These are phyloP conservation scores for Asparagopsis taxiformis DNA, from an alignment of 31 red algal species.

Conservation along the genomic window DNA sequence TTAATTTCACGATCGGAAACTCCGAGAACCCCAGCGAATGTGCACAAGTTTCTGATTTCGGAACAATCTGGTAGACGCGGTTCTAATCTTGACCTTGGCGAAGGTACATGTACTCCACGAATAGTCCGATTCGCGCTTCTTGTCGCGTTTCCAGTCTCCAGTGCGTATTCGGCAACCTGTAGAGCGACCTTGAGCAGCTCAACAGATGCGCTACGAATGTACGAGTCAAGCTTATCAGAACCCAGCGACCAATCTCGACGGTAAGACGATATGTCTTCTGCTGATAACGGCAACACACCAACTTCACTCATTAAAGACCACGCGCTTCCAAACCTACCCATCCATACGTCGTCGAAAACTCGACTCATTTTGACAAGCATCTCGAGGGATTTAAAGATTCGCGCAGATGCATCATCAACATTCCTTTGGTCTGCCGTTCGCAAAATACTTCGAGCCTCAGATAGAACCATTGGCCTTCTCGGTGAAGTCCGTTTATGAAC, in stretches of 20 bases:
- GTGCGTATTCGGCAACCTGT: slow-evolving; percentile 33
- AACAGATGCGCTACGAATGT: slow-evolving; percentile 1
- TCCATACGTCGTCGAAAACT: too few relatives aligned
- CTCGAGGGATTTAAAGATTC: too few relatives aligned
- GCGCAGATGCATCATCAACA: too few relatives aligned
- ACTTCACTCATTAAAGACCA: too few relatives aligned
- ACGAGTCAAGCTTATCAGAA: slow-evolving; percentile 6
- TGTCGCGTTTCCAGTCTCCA: slow-evolving; percentile 14
- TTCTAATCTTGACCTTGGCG: neutral
- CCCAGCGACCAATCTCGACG: neutral
- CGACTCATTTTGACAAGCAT: too few relatives aligned
- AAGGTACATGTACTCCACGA: neutral
- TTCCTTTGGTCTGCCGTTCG: too few relatives aligned
- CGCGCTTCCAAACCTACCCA: too few relatives aligned
- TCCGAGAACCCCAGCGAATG: slow-evolving; percentile 26
- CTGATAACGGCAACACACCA: too few relatives aligned
- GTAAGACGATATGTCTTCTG: slow-evolving; percentile 2
- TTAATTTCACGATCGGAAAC: slow-evolving; percentile 24
- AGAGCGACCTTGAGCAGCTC: slow-evolving; percentile 33
- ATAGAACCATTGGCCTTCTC: too few relatives aligned
- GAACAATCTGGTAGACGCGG: slow-evolving; percentile 14
- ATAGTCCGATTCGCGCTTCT: slow-evolving; percentile 3
- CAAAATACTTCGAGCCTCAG: too few relatives aligned
- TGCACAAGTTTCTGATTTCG: slow-evolving; percentile 36
- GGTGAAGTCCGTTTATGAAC: too few relatives aligned